phyloP scores from a whole-genome alignment of 768 basidiomycete genomes.

The Albatrellus ellisii region DNA sequence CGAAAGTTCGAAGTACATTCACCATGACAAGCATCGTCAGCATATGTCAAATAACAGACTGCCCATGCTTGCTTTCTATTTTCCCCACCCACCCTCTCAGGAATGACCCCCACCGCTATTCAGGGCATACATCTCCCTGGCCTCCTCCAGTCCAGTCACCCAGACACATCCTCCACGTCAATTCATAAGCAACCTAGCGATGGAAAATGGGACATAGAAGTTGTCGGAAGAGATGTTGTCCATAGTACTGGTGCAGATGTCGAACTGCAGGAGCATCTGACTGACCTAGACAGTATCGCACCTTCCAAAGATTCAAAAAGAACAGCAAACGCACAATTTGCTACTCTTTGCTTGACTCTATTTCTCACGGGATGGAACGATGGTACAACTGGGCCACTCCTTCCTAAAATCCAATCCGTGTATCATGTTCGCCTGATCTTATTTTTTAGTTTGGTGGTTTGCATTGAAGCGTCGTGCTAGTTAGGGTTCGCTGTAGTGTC shows the following conservation, averaged over 20 bases:
- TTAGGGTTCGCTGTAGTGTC: conserved; percentile 42
- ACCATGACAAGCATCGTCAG: too few species aligned
- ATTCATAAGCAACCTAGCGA: neutral
- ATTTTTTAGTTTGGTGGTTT: neutral
- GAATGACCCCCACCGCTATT: too few species aligned
- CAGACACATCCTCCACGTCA: too few species aligned
- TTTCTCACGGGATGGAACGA: conserved; percentile 4
- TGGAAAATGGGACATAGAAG: conserved; percentile 1
- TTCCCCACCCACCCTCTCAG: too few species aligned
- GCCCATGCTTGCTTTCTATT: too few species aligned
- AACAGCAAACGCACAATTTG: neutral
- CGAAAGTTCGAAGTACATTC: too few species aligned
- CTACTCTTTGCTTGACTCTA: neutral
- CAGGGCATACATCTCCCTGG: too few species aligned
- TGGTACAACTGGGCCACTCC: conserved; percentile 56
- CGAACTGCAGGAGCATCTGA: neutral
- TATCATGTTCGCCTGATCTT: conserved; percentile 34
- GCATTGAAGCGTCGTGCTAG: conserved; percentile 16
- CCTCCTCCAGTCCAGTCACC: too few species aligned
- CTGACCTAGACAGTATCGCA: neutral
- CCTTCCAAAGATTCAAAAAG: too few species aligned
- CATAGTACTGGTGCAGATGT: neutral
- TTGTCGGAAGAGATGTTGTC: neutral
- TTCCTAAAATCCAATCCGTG: conserved; percentile 55
- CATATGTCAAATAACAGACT: too few species aligned